Base-by-base conservation (phyloP, 345 rosid genomes). In the Tarenaya hassleriana region DNA sequence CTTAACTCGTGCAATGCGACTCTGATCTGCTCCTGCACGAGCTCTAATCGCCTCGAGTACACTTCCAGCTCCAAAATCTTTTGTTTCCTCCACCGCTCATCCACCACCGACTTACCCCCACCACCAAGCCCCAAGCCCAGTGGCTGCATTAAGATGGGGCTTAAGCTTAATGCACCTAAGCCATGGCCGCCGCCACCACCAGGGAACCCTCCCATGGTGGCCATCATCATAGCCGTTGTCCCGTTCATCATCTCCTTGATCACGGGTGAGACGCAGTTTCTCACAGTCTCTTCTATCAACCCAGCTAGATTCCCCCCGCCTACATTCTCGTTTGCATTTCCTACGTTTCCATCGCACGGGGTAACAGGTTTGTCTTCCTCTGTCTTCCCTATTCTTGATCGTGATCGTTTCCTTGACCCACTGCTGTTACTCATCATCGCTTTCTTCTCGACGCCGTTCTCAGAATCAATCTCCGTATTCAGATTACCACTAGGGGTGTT, bases 61-160 rank as follows among this genome's bases (percentile, higher is more conserved):
- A 84, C 96, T 73, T 92, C 95, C 71, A 92, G 64, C 75, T 88
- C 96, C 66, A 88, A 56, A 53, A 92, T 84, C 79, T 81, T 94
- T 53, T 84, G 95, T 57, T 77, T 88, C 79, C 90, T 84, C 98
- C 98, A 92, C 64, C 75, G 79, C 49, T 82, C 95, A 9, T 92
- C 96, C 46, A 62, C 64, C 63, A 56, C 55, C 18, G 70, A 82
- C 17, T 71, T 60, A 41, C 50, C 60, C 13, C 50, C 58, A 38
- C 52, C 70, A 14, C 70, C 72, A 61, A 64, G 53, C 15, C 63
- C 82, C 4, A 55, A 1, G 47, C 43, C 55, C 43, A 67, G 14
- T 20, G 67, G 50, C 12, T 42, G 62, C 52, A 61, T 67, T 4
- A 55, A 34, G 56, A 60, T 60, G 1, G 71, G 62, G 39, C 57